These are phyloP conservation scores for Cryphonectria naterciae DNA, from an alignment of 2,329 filamentous ascomycete species.

Conservation along the genomic window DNA sequence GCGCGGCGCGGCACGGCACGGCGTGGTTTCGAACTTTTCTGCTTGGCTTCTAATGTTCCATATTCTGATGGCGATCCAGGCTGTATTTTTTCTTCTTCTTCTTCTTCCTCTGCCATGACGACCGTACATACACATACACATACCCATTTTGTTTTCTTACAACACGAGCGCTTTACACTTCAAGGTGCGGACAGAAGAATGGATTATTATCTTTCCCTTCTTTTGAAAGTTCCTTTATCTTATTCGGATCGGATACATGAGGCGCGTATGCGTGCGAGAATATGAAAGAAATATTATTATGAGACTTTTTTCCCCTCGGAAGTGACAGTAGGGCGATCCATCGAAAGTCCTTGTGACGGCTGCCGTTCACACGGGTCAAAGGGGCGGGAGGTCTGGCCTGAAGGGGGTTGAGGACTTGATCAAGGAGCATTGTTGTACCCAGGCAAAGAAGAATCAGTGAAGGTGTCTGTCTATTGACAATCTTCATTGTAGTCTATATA, in stretches of 20 bases:
- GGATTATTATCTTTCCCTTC: neutral
- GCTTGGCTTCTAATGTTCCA: neutral
- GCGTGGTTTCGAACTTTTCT: neutral
- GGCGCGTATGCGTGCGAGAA: neutral
- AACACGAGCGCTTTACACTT: neutral
- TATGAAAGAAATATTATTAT: neutral
- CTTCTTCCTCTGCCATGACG: neutral
- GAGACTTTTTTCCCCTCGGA: neutral
- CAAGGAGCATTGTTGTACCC: neutral
- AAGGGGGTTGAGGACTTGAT: neutral
- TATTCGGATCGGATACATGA: neutral
- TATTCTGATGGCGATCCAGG: neutral
- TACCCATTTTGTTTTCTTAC: neutral
- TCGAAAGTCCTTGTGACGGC: neutral
- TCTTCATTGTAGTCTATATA: neutral
- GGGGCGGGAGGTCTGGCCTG: neutral
- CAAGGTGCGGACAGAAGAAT: neutral
- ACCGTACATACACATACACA: neutral
- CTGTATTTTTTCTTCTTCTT: neutral
- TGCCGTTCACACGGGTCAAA: neutral
- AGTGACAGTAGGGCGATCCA: neutral
- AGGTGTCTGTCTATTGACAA: neutral
- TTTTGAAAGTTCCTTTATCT: neutral
- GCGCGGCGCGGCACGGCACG: neutral
- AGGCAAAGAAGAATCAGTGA: neutral